Base-by-base conservation (phyloP, 768 basidiomycete genomes). In the Rhizopogon rudus region DNA sequence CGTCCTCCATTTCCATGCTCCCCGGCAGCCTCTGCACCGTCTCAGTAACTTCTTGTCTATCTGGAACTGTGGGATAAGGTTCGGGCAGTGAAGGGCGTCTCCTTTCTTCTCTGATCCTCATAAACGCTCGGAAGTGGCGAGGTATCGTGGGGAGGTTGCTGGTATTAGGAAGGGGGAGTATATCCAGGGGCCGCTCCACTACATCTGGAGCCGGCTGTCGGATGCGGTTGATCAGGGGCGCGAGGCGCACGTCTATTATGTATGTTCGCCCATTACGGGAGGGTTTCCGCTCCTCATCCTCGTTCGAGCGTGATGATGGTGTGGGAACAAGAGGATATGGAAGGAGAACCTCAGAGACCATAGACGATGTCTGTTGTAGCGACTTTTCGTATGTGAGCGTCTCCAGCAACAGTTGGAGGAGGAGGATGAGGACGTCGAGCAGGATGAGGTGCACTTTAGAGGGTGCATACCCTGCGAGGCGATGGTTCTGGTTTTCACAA, bases 311-410 rank as follows among this genome's bases (percentile, higher is more conserved):
- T 53, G 67, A 48, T 40, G 65, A 52, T 33, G 65, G 39, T 35
- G 57, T 48, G 53, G 62, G 56, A 46, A 52, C 7, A 54, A 58
- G 65, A 51, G 70, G 69, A 45, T 67, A 59, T 48, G 67, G 60
- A 41, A 66, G 57, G 53, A 75, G 67, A 20, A 72, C 62, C 64
- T 84, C 81, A 54, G 70, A 67, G 60, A 66, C 76, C 61, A 45
- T 73, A 64, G 54, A 74, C 59, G 62, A 74, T 65, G 62, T 77
- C 50, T 65, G 77, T 65, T 51, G 63, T 14, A 70, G 53, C 31
- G 65, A 82, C 67, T 75, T 67, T 65, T 90, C 89, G 69, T 86
- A 89, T 31, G 86, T 78, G 57, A 91, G 81, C 44, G 80, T 81
- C 6, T 81, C 78, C 70, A 87, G 82, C 53, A 88, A 60, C 56